Conservation (phyloP, 495 filamentous ascomycete genomes). For the Tuber microsphaerosporum region DNA sequence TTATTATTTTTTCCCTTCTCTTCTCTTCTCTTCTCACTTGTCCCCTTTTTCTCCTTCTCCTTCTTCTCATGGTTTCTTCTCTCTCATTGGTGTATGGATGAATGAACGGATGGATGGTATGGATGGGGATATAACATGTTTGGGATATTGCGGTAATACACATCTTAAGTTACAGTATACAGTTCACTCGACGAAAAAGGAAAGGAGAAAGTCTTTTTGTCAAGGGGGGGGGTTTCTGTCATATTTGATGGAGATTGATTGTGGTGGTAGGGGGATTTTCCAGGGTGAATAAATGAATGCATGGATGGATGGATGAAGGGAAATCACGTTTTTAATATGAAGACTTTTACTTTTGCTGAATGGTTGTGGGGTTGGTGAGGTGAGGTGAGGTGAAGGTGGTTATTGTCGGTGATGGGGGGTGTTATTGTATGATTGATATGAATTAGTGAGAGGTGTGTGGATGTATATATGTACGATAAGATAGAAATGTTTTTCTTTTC, state of each 20-base stretch:
- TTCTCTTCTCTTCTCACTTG: not conserved
- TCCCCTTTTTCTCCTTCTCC: not conserved
- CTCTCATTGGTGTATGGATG: conserved; percentile 7
- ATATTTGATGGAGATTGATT: too few species aligned
- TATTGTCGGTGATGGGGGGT: not conserved
- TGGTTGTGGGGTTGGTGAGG: too few species aligned
- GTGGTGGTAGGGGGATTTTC: too few species aligned
- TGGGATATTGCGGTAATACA: conserved; percentile 7
- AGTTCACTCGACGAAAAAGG: too few species aligned
- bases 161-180: not conserved
- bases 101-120: not conserved
- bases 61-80: conserved; percentile 10
- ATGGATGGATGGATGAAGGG: not conserved
- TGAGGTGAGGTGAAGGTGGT: too few species aligned
- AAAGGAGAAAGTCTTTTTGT: too few species aligned
- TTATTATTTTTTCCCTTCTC: conserved; percentile 4
- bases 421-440: not conserved
- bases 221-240: too few species aligned
- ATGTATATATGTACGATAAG: not conserved
- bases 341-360: too few species aligned
- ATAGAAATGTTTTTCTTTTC: not conserved
- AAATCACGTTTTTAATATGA: not conserved
- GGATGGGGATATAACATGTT: not conserved
- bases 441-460: not conserved
- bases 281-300: too few species aligned